Evolutionary conservation across 257 asterid genomes (phyloP).

Genomic region (Solanum etuberosum): DNA sequence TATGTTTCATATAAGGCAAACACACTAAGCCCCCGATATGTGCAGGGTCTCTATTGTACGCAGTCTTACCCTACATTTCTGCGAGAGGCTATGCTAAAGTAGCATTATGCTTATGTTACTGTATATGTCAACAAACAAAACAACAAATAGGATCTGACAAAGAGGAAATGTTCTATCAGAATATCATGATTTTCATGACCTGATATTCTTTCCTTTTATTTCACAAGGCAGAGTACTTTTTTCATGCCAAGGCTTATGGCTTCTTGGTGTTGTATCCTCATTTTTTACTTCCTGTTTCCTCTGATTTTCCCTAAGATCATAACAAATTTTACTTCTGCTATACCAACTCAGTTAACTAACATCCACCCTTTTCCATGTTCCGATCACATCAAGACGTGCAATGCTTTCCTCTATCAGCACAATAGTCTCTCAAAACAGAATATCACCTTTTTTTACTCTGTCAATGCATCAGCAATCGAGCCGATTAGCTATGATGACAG

Average conservation of each 20-base stretch:
- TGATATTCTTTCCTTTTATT: not conserved
- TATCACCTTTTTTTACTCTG: conserved; percentile 30
- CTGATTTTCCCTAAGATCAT: not conserved
- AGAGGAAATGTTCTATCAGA: not conserved
- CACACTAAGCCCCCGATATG: not conserved
- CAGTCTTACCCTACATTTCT: not conserved
- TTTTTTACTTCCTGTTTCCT: conserved; percentile 10
- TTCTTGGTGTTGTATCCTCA: conserved; percentile 3
- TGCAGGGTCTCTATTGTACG: not conserved
- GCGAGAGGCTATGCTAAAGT: not conserved
- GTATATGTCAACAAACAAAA: not conserved
- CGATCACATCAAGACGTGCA: conserved; percentile 22
- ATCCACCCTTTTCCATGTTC: conserved; percentile 30
- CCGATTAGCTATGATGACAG: conserved; percentile 8
- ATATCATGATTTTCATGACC: not conserved
- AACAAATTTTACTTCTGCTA: not conserved
- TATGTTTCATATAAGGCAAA: not conserved
- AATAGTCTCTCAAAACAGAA: conserved; percentile 14
- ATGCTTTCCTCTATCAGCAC: conserved; percentile 48
- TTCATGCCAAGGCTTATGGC: conserved; percentile 23
- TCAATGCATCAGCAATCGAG: conserved; percentile 26
- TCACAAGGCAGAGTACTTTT: not conserved
- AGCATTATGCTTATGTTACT: not conserved
- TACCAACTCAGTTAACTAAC: not conserved
- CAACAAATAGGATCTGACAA: not conserved